These are phyloP conservation scores for Parathielavia appendiculata DNA, from an alignment of 495 filamentous ascomycete genomes.

Conservation along the genomic window DNA sequence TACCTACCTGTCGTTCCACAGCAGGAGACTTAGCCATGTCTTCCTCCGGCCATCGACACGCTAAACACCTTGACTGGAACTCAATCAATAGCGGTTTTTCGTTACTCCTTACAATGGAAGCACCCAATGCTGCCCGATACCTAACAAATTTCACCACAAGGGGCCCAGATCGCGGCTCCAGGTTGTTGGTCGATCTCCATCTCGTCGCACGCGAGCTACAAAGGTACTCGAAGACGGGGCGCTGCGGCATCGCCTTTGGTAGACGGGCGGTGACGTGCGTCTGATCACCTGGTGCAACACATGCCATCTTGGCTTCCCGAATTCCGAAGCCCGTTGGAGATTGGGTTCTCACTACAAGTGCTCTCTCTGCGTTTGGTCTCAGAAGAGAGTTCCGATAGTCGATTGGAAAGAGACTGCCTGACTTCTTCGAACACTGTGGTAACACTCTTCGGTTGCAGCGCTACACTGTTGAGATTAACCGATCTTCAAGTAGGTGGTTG, in stretches of 20 bases:
- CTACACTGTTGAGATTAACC: background rate
- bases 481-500: background rate
- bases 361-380: background rate
- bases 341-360: background rate
- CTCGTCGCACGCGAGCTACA: background rate
- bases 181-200: constrained; percentile 6
- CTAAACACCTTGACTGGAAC: background rate
- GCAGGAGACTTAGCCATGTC: background rate
- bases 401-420: too few species aligned
- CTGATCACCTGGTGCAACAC: constrained; percentile 14
- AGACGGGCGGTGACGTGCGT: constrained; percentile 7
- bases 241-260: constrained; percentile 4
- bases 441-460: too few species aligned
- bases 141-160: background rate
- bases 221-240: background rate
- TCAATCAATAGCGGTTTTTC: background rate
- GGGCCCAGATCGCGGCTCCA: background rate
- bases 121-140: too few species aligned
- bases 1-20: too few species aligned
- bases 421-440: background rate
- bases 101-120: background rate
- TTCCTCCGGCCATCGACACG: background rate
- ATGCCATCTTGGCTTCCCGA: background rate
- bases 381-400: background rate
- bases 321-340: background rate